Evolutionary conservation across 129 eudicot genomes (phyloP).

Genomic region (Pittosporum tobira): DNA sequence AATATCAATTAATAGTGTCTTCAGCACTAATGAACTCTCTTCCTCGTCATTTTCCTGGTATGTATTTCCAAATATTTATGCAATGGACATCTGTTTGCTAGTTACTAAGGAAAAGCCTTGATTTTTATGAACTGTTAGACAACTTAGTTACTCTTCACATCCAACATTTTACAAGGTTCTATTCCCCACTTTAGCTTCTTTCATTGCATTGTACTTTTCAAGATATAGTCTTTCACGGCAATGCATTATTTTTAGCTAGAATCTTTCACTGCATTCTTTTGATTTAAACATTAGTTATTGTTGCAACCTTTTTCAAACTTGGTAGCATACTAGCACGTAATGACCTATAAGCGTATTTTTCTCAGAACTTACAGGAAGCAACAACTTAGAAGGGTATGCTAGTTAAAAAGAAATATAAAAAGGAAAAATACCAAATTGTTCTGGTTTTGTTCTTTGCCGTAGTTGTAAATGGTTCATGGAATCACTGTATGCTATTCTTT

Average conservation of each 20-base stretch:
- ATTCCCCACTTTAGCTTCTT: no score
- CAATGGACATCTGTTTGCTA: background rate
- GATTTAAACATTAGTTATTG: background rate
- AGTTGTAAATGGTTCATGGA: background rate
- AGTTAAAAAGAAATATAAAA: background rate
- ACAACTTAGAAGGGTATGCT: background rate
- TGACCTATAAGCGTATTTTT: background rate
- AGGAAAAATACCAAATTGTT: background rate
- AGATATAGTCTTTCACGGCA: no score
- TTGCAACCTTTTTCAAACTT: background rate
- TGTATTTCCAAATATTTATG: conserved; percentile 2
- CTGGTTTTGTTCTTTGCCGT: background rate
- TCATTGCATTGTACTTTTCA: no score
- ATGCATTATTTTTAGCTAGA: no score
- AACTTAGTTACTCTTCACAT: background rate
- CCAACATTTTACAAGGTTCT: background rate
- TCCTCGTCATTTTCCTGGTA: conserved; percentile 86
- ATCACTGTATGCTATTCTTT: background rate
- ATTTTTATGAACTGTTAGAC: background rate
- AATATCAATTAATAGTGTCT: conserved; percentile 60
- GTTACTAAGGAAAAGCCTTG: background rate
- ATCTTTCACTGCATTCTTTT: no score
- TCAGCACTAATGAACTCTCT: conserved; percentile 87
- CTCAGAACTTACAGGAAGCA: no score
- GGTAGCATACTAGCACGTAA: no score